Evolutionary conservation across 2,329 filamentous ascomycete species (phyloP).

Genomic region (Alternaria postmessia): DNA sequence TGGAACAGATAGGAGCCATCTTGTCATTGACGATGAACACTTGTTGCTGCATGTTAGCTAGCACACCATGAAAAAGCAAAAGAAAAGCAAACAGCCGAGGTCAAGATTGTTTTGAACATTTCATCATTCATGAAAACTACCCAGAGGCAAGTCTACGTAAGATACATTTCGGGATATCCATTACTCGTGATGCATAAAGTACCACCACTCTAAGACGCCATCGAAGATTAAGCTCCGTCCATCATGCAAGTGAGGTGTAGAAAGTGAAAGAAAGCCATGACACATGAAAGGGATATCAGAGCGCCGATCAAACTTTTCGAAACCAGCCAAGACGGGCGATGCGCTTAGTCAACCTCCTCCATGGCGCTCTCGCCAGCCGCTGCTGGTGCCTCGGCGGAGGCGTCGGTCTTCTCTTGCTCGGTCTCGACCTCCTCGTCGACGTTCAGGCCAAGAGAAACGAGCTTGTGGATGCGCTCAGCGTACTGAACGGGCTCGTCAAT

Average conservation of each 20-base stretch:
- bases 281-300: constrained; percentile 52
- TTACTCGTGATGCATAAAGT: constrained; percentile 45
- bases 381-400: constrained; percentile 66
- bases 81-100: neutral
- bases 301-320: constrained; percentile 50
- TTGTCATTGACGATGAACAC: neutral
- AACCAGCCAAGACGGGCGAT: constrained; percentile 35
- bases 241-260: constrained; percentile 46
- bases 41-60: neutral
- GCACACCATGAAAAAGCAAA: neutral
- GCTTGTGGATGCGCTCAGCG: constrained; percentile 99
- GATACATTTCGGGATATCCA: constrained; percentile 47
- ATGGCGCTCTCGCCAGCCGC: constrained; percentile 88
- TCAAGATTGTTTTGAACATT: constrained; percentile 33
- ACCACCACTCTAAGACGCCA: constrained; percentile 48
- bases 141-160: constrained; percentile 43
- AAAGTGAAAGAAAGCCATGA: constrained; percentile 46
- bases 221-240: constrained; percentile 37
- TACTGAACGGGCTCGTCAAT: constrained; percentile 98
- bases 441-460: constrained; percentile 96
- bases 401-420: constrained; percentile 61
- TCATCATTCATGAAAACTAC: constrained; percentile 44
- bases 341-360: constrained; percentile 96
- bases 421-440: constrained; percentile 92
- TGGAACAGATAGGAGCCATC: neutral